Evolutionary conservation across 2,329 filamentous ascomycete species (phyloP), one percentile per base, ranked within the genome.

Genomic region (Myriangium duriaei): DNA sequence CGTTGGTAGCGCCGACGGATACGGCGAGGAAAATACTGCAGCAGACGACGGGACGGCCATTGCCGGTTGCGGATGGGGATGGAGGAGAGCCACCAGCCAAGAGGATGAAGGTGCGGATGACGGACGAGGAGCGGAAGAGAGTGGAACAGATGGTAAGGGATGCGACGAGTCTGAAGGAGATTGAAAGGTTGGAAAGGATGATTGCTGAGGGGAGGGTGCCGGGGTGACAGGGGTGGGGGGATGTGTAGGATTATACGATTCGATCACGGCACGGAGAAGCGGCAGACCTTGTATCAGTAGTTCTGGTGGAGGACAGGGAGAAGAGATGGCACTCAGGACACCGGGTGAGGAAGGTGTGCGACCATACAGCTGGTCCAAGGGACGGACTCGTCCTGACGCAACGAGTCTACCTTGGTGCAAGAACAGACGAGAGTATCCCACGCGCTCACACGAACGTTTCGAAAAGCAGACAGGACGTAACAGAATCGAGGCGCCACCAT

Each of bases 171-270:
- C 59, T 98, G 53, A 80, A 86, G 49, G 91, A 96, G 64, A 92
- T 98, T 55, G 79, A 84, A 41, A 72, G 76, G 48, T 59, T 98
- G 55, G 91, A 98, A 67, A 93, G 88, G 66, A 84, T 91, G 60
- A 63, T 96, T 47, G 82, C 83, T 45, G 88, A 96, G 59, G 91
- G 91, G 2, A 70, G 82, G 53, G 70, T 96, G 58, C 88, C 88
- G 7, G 36, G 36, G 24, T 39, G 36, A 39, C 21, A 5, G 15
- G 5, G 14, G 5, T 12, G 5, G 18, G 36, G 18, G 21, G 6
- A 18, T 5, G 3, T 13, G 4, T 7, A 10, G 6, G 3, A 19
- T 34, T 17, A 36, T 15, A 19, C 19, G 6, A 31, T 31, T 9
- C 28, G 28, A 30, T 5, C 14, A 13, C n/a, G 28, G 14, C 11